Evolutionary conservation across 2,329 filamentous ascomycete genomes (phyloP), one percentile per base, ranked within the genome.

Genomic region (Aspergillus caelatus): DNA sequence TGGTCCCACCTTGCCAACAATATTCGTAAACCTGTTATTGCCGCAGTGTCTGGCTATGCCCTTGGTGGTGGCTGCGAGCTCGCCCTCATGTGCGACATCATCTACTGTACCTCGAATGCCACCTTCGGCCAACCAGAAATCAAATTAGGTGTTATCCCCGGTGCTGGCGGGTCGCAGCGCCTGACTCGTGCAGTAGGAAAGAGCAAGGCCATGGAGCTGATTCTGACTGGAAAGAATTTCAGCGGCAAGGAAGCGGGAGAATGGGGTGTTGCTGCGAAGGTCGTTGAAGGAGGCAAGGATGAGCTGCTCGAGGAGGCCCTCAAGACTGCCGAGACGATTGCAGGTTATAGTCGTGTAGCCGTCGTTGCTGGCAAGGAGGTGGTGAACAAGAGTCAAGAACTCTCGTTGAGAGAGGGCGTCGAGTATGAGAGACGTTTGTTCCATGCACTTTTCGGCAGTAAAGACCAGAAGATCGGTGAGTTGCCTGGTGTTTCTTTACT

Each of bases 351-450:
- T 58, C 88, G 86, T 75, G 90, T 99, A n/a, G 91, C 94, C 1
- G 88, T 96, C 63, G 89, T 93, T 81, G 95, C 91, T 12, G 90
- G 88, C 62, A 99, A 99, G 85, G 95, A 99, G 84, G 94, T 95
- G n/a, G 94, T 99, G 61, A 97, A 98, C 78, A 98, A 97, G 89
- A 97, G 93, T 79, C 94, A 98, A 84, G 95, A 99, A 72, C 80
- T 97, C 70, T 85, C 90, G 4, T 82, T 99, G 64, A 84, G 91
- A 70, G 95, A 98, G 74, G 95, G 95, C 16, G 91, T 99, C 1
- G 95, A 99, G 81, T 98, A 89, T 80, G 95, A 99, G 86, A 86
- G 95, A 75, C 87, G 94, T 59, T 85, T 98, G 39, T 99, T 99
- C 84, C 95, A 99, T 80, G 86, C 89, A 30, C 75, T 97, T 73